Evolutionary conservation across 306 rosid species (phyloP), one percentile per base, ranked within the genome.

Genomic region (Vigna radiata): DNA sequence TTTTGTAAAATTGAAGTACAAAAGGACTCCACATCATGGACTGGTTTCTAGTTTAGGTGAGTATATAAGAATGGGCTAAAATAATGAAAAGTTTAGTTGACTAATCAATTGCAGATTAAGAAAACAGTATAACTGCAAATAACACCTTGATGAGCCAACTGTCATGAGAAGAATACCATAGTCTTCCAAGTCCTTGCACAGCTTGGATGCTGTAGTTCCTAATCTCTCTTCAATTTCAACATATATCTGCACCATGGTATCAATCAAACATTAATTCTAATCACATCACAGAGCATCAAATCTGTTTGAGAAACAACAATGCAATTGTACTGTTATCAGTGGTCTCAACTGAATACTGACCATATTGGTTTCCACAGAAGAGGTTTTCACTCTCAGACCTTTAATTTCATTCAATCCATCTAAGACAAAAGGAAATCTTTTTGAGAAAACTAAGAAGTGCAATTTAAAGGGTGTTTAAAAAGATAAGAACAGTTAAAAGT

Each of bases 341-440:
- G 5, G 21, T 49, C 8, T 39, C 43, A 21, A 11, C 65, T 9
- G 23, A 25, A 68, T 76, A 88, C 97, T 88, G 76, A 91, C 98
- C 17, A 94, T 91, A 72, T 94, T 94, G 81, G 97, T 91, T 85
- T 91, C 88, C 25, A 90, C 91, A 0, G 88, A 82, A 58, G 73
- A 79, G 13, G 55, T 73, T 61, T 89, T 87, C 37, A 91, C 84
- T 29, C 64, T 83, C 4, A 91, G 77, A 76, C 94, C 97, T 65
- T 90, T 77, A 62, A 91, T 86, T 74, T 82, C 81, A 70, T 78
- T 65, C 81, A 91, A 55, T 43, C 93, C 96, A 68, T 79, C 98
- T 91, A 77, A 72, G 80, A 37, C 39, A 55, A 31, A 70, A 31
- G 41, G 33, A 12, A 43, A 46, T 25, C 55, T 50, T 19, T 31